These are phyloP conservation scores for Diplosphaera chodatii DNA, from an alignment of 139 green algal genomes.

Conservation along the genomic window DNA sequence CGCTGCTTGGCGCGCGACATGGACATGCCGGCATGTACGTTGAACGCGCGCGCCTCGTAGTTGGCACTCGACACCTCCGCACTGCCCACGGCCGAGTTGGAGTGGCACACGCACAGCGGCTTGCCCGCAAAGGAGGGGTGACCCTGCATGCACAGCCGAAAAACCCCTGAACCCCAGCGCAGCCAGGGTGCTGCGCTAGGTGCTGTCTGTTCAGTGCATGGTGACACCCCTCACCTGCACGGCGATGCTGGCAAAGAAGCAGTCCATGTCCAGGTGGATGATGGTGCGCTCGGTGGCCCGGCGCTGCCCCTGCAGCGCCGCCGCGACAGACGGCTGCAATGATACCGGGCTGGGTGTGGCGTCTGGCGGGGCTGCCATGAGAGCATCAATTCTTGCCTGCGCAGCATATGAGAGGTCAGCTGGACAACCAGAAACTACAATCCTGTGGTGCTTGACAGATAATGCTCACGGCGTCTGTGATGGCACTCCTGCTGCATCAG, in stretches of 20 bases:
- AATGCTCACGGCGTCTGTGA: too few species aligned
- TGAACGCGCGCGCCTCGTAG: conserved; percentile 78
- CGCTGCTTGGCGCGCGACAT: conserved; percentile 74
- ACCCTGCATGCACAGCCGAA: neutral
- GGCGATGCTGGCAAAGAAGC: conserved; percentile 91
- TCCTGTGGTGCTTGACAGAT: too few species aligned
- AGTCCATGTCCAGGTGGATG: conserved; percentile 97
- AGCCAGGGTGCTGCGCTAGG: too few species aligned
- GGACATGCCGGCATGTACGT: conserved; percentile 76
- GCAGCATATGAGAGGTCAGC: too few species aligned
- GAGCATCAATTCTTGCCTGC: conserved; percentile 50
- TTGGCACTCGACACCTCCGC: conserved; percentile 86
- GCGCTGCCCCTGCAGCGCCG: neutral
- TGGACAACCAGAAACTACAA: too few species aligned
- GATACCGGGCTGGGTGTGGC: neutral
- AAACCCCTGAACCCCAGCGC: too few species aligned
- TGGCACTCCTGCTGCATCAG: too few species aligned
- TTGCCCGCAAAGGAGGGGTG: conserved; percentile 12
- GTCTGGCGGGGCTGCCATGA: conserved; percentile 19
- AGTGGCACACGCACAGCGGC: conserved; percentile 80
- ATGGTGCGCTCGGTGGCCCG: conserved; percentile 33
- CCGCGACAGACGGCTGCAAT: neutral
- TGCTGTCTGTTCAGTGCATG: too few species aligned
- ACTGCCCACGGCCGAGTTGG: conserved; percentile 57
- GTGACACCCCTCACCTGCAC: neutral